phyloP scores from a whole-genome alignment of 306 rosid genomes.

The Styphnolobium japonicum region DNA sequence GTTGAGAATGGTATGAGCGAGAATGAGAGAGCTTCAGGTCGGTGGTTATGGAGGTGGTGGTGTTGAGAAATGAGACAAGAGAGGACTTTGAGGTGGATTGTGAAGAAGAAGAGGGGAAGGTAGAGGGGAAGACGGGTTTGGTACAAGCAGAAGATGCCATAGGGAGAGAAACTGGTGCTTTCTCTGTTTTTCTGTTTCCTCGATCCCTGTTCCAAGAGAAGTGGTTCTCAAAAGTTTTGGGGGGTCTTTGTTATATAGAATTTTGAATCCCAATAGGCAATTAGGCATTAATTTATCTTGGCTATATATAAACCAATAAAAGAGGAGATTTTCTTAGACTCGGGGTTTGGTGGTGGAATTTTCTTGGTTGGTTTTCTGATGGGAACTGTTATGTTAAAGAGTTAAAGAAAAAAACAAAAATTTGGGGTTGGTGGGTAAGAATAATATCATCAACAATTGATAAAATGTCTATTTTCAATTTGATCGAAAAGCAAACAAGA shows the following conservation, averaged over 20 bases:
- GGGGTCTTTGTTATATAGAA: neutral
- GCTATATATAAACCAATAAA: constrained; percentile 22
- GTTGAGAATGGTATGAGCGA: neutral
- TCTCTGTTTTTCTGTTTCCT: neutral
- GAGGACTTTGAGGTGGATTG: constrained; percentile 16
- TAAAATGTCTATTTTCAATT: neutral
- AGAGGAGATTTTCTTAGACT: neutral
- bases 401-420: neutral
- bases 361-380: neutral
- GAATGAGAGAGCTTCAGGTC: constrained; percentile 24
- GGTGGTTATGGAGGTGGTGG: constrained; percentile 22
- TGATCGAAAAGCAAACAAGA: neutral
- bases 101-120: neutral
- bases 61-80: constrained; percentile 43
- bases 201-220: neutral
- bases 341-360: neutral
- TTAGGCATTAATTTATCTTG: neutral
- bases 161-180: neutral
- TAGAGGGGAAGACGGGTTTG: constrained; percentile 30
- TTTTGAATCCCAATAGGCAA: neutral
- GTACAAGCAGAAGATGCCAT: constrained; percentile 58
- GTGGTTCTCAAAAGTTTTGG: neutral
- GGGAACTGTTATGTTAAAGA: neutral
- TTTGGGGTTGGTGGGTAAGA: neutral
- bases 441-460: neutral